Base-by-base conservation (phyloP, 805 yeast species). In the Ogataea methanolica region DNA sequence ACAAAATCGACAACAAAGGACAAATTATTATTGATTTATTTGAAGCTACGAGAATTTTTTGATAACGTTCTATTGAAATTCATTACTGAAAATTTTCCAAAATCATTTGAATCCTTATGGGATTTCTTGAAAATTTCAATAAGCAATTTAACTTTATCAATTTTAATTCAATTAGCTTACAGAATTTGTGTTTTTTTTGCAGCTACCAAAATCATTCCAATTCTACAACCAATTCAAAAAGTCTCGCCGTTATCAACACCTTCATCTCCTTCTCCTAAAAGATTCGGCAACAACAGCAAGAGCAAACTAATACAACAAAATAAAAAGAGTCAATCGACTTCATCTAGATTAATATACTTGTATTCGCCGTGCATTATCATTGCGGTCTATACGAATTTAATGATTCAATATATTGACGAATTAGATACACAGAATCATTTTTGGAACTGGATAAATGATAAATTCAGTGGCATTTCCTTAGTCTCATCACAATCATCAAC, bases 321-420 rank as follows among this genome's bases (percentile, higher is more conserved):
- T 34, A 55, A 48, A 26, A 47, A 46, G 21, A 50, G 41, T 36
- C 53, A 41, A 35, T 64, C 66, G 9, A 58, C 61, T 3, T 53
- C 70, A 22, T 77, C 82, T 68, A 72, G 74, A 49, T 65, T 88
- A 53, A 75, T 90, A 31, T 90, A 91, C 62, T 83, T 96, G 33
- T 92, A 88, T 66, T 86, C 96, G 35, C 98, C 98, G 2, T 88
- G 97, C 66, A 83, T 94, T 49, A 82, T 94, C 36, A 90, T 94
- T 49, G 96, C 97, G 0, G 96, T 94, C 50, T 94, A 94, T 69
- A 89, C 98, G 2, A 96, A 94, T 64, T 71, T 94, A 57, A 85
- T 92, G 79, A 78, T 94, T 75, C 96, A 88, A 71, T 90, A 89
- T 60, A 82, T 85, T 44, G 88, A 90, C 44, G 85, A 82, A 60